Evolutionary conservation across 2,329 filamentous ascomycete species (phyloP).

Genomic region (Fusarium vanettenii): DNA sequence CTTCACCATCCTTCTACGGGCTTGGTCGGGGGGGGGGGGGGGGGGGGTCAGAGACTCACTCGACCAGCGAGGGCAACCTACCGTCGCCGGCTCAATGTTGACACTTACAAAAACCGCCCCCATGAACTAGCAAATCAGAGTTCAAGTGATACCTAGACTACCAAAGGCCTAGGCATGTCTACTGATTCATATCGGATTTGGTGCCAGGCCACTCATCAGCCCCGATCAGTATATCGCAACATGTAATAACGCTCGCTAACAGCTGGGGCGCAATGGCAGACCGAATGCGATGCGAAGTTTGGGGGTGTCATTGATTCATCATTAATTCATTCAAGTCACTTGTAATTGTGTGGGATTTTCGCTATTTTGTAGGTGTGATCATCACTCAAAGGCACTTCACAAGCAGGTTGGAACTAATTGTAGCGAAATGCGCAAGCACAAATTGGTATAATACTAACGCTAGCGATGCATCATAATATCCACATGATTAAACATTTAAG

Average conservation of each 20-base stretch:
- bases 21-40: background rate
- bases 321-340: background rate
- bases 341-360: background rate
- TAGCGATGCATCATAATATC: background rate
- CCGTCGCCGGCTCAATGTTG: background rate
- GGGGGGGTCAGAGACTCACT: background rate
- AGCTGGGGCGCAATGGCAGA: background rate
- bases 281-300: background rate
- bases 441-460: background rate
- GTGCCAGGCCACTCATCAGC: background rate
- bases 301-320: background rate
- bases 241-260: background rate
- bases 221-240: background rate
- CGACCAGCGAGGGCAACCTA: background rate
- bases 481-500: conserved; percentile 12
- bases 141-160: background rate
- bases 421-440: background rate
- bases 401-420: background rate
- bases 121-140: background rate
- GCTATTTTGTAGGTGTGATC: background rate
- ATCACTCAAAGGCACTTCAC: background rate
- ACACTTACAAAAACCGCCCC: background rate
- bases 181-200: background rate
- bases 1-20: background rate
- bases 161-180: background rate